These are phyloP conservation scores for Chrysoporthe cubensis DNA, from an alignment of 2,329 filamentous ascomycete genomes.

Conservation along the genomic window DNA sequence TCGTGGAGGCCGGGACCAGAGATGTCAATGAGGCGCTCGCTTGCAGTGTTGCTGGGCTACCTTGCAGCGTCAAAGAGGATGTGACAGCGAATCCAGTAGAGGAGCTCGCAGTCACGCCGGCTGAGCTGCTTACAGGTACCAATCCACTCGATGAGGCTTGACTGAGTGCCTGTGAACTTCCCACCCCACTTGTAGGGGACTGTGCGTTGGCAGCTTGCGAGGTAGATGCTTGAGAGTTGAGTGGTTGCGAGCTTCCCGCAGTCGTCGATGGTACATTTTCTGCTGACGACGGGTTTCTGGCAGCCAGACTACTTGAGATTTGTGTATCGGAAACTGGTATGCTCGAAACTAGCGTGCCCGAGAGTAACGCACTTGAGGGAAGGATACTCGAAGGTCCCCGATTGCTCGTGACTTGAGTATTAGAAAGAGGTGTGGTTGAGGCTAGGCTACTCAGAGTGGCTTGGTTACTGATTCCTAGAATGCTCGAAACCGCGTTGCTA, in stretches of 20 bases:
- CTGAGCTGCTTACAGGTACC: not conserved
- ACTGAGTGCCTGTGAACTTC: not conserved
- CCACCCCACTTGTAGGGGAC: too few relatives aligned
- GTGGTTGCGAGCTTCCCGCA: too few relatives aligned
- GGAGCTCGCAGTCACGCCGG: not conserved
- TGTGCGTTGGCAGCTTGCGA: too few relatives aligned
- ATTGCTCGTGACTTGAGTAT: too few relatives aligned
- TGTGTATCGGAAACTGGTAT: too few relatives aligned
- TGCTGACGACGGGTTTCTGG: too few relatives aligned
- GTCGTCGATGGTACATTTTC: too few relatives aligned
- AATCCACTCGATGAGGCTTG: not conserved
- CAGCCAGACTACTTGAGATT: too few relatives aligned
- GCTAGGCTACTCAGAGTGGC: not conserved
- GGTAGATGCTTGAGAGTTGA: too few relatives aligned
- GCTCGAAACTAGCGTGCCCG: too few relatives aligned
- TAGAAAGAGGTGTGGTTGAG: not conserved
- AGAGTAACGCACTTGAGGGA: too few relatives aligned
- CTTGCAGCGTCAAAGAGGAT: not conserved
- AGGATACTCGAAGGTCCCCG: too few relatives aligned
- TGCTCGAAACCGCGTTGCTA: not conserved
- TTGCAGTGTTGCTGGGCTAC: not conserved
- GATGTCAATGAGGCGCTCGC: not conserved
- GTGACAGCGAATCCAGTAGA: not conserved
- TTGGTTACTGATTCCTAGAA: not conserved
- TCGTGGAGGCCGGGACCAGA: not conserved